Base-by-base conservation (phyloP, 345 rosid genomes). In the Luvunga scandens region DNA sequence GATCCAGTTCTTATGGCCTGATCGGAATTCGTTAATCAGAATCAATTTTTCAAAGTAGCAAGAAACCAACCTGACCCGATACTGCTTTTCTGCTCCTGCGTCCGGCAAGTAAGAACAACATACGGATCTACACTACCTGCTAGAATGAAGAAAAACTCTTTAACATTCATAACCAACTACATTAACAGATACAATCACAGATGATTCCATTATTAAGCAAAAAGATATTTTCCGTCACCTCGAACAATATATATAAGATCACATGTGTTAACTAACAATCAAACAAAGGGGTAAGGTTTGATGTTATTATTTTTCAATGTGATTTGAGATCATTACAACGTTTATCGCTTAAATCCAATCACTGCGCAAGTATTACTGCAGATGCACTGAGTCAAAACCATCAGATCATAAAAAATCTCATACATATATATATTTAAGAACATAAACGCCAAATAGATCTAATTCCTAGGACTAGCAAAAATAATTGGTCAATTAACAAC, bases 41-140 rank as follows among this genome's bases (percentile, higher is more conserved):
- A 0, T 14, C 3, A 45, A 45, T 2, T 7, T 18, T 24, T 19
- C 18, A 45, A 18, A 66, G 8, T 64, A 24, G 30, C 12, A 82
- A 25, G 25, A 24, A 77, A 27, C 19, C 53, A 24, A 87, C 90
- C 92, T 75, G 84, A 80, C 66, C 88, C 88, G 42, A 86, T 80
- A 57, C 81, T 89, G 92, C 90, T 89, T 45, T 77, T 86, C 77
- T 86, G 78, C 86, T 89, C 89, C 80, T 89, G 90, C 24, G 83
- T 78, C 24, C 89, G 89, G 79, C 89, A 89, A 73, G 79, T 82
- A 31, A 87, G 66, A 65, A 77, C 66, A 5, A 87, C 90, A 33
- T 84, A 89, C 22, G 90, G 86, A 78, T 86, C 90, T 78, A 87
- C 80, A 1, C 78, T 69, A 61, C 9, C 92, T 89, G 88, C 65